Evolutionary conservation across 805 yeast genomes (phyloP).

Genomic region (Kodamaea kaohsiungensis): DNA sequence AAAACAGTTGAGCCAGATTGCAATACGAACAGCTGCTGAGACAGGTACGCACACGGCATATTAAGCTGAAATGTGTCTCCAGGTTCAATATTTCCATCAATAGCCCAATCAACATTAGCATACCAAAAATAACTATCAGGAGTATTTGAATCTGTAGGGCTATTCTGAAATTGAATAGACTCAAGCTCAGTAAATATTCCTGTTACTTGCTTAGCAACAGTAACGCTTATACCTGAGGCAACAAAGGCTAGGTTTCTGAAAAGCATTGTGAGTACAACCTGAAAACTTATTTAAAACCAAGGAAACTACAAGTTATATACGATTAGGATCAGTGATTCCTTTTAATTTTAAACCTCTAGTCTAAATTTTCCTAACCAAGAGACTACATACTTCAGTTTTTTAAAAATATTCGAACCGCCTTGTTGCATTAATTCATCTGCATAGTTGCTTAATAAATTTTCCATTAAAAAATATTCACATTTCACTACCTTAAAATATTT

Average conservation of each 20-base stretch:
- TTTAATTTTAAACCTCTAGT: too few species aligned
- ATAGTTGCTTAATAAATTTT: too few species aligned
- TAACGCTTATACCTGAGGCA: background rate
- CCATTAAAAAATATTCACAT: too few species aligned
- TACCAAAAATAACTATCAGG: slow-evolving; percentile 16
- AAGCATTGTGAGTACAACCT: too few species aligned
- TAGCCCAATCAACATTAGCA: slow-evolving; percentile 22
- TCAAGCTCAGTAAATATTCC: slow-evolving; percentile 20
- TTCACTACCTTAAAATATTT: too few species aligned
- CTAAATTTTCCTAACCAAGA: too few species aligned
- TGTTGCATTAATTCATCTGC: too few species aligned
- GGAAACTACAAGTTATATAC: too few species aligned
- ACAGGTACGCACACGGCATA: slow-evolving; percentile 27
- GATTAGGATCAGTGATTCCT: too few species aligned
- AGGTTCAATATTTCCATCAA: slow-evolving; percentile 14
- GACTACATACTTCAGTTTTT: too few species aligned
- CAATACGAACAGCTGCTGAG: slow-evolving; percentile 16
- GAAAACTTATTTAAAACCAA: too few species aligned
- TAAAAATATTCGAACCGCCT: too few species aligned
- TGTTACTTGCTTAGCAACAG: slow-evolving; percentile 9
- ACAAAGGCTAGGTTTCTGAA: background rate
- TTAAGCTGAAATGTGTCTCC: slow-evolving; percentile 29
- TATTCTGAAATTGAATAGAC: slow-evolving; percentile 11
- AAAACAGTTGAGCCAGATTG: slow-evolving; percentile 5
- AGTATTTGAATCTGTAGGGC: background rate